phyloP scores from a whole-genome alignment of 164 flowering plant species.

The Protea cynaroides region DNA sequence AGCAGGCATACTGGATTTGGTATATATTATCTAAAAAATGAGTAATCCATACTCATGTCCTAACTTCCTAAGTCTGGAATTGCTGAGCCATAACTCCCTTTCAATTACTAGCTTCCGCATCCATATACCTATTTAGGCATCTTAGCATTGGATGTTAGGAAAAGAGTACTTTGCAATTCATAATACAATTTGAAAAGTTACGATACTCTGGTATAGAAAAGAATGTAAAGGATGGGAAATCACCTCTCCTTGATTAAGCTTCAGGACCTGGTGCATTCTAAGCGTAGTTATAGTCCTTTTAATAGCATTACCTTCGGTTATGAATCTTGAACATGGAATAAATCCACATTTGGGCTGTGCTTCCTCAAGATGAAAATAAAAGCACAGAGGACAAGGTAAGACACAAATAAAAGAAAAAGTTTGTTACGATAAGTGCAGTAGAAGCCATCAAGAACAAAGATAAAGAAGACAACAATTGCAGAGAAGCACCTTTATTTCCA shows the following conservation, averaged over 20 bases:
- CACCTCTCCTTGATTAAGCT: slow-evolving; percentile 73
- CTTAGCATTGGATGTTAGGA: no score
- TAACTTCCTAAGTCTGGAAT: no score
- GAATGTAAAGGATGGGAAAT: background rate
- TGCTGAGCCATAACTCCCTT: no score
- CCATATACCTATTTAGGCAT: no score
- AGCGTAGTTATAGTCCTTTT: slow-evolving; percentile 62
- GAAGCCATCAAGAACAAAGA: background rate
- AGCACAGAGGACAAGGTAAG: slow-evolving; percentile 2
- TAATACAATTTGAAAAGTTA: no score
- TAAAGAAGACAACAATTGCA: background rate
- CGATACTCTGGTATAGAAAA: no score
- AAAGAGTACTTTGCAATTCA: no score
- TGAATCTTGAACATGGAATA: slow-evolving; percentile 74
- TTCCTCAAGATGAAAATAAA: slow-evolving; percentile 1
- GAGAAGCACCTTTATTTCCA: slow-evolving; percentile 80
- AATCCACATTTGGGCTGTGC: slow-evolving; percentile 96
- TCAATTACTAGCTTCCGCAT: no score
- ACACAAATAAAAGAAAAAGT: background rate
- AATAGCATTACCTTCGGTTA: slow-evolving; percentile 48
- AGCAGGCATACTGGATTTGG: no score
- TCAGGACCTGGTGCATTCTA: slow-evolving; percentile 83
- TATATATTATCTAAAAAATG: no score
- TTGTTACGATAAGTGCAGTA: background rate
- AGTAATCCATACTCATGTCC: no score